Conservation (phyloP, 305 asterid genomes). For the Fraxinus platypoda region DNA sequence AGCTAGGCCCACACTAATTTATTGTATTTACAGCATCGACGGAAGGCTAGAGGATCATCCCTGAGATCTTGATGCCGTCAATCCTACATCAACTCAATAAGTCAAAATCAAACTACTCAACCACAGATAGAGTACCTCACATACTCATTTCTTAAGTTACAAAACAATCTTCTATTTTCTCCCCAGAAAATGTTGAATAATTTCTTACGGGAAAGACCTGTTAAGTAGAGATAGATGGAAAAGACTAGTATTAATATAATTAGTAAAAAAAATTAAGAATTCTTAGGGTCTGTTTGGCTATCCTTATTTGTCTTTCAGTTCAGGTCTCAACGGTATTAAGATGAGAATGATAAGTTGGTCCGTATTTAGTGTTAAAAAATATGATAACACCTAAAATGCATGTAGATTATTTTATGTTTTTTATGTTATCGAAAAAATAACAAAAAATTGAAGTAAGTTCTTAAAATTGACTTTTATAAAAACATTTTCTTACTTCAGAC, state of each 20-base stretch:
- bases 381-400: background rate
- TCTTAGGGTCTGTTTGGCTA: background rate
- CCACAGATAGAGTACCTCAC: background rate
- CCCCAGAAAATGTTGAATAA: background rate
- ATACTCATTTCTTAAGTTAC: background rate
- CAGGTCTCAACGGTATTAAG: background rate
- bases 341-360: background rate
- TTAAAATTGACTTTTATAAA: background rate
- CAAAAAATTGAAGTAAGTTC: background rate
- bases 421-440: background rate
- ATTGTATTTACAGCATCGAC: background rate
- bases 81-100: background rate
- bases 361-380: background rate
- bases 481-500: background rate
- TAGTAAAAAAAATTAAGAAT: background rate
- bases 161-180: background rate
- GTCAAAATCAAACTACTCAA: conserved; percentile 2
- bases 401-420: background rate
- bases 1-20: background rate
- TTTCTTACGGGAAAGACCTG: background rate
- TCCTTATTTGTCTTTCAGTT: background rate
- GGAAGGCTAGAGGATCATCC: background rate
- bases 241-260: background rate
- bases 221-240: background rate
- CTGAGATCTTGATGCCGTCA: background rate